Percentiles rank a stretch among this genome's conserved stretches.
Conservation (phyloP, 768 basidiomycete genomes). For the Termitomyces sp. region DNA sequence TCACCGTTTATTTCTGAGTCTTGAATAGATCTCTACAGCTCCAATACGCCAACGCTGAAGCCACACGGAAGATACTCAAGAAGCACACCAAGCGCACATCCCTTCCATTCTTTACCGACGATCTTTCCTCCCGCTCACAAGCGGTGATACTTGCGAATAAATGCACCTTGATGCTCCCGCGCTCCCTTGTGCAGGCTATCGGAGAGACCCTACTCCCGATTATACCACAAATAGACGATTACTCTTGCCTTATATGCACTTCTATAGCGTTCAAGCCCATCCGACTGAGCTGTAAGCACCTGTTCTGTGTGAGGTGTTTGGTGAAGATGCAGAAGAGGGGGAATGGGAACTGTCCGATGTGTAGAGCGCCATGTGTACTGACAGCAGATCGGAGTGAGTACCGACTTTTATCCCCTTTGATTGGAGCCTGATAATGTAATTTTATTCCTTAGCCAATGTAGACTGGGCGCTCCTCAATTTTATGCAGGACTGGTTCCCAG, state of each 20-base stretch:
- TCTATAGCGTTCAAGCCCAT: conserved; percentile 92
- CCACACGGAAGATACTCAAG: conserved; percentile 90
- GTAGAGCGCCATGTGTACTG: conserved; percentile 74
- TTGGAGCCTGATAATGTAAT: background rate
- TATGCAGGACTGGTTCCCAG: conserved; percentile 91
- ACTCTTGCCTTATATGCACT: conserved; percentile 84
- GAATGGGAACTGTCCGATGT: conserved; percentile 78
- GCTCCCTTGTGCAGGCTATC: conserved; percentile 71
- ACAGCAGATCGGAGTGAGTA: conserved; percentile 71
- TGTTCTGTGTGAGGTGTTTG: conserved; percentile 76
- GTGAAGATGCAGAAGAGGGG: conserved; percentile 90
- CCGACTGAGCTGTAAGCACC: conserved; percentile 73
- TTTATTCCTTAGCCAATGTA: conserved; percentile 54
- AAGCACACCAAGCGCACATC: conserved; percentile 91
- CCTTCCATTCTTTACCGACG: conserved; percentile 53
- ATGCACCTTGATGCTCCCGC: conserved; percentile 22
- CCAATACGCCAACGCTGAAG: conserved; percentile 81
- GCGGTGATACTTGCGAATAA: conserved; percentile 13
- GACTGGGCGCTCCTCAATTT: conserved; percentile 80
- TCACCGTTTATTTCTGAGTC: background rate
- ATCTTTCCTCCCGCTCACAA: conserved; percentile 13
- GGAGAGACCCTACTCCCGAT: conserved; percentile 80
- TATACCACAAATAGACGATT: conserved; percentile 79
- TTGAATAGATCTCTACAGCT: conserved; percentile 41
- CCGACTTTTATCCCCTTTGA: background rate